Evolutionary conservation across 2,329 filamentous ascomycete species (phyloP).

Genomic region (Colletotrichum tropicicola): DNA sequence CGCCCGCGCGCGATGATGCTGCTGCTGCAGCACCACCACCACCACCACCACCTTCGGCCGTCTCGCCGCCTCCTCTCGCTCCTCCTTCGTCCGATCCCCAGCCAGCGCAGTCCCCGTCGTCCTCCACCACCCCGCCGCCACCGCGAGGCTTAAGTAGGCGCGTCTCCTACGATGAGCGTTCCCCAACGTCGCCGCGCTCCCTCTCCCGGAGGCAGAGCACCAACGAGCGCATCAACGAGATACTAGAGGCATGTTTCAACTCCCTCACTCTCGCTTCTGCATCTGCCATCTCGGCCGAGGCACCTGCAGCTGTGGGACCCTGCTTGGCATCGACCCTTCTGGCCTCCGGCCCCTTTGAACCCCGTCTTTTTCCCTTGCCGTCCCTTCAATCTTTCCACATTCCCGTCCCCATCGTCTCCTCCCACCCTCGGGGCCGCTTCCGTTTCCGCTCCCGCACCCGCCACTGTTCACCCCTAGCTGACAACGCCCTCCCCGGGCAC

Average conservation of each 20-base stretch:
- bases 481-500: neutral
- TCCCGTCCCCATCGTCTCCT: neutral
- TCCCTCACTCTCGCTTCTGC: neutral
- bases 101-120: constrained; percentile 11
- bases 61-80: neutral
- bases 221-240: constrained; percentile 53
- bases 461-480: neutral
- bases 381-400: neutral
- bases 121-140: constrained; percentile 5
- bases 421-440: neutral
- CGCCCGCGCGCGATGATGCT: constrained; percentile 15
- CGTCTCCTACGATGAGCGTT: constrained; percentile 20
- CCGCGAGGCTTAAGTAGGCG: constrained; percentile 21
- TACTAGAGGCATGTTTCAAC: constrained; percentile 52
- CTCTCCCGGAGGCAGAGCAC: constrained; percentile 35
- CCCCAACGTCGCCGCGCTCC: constrained; percentile 14
- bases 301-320: neutral
- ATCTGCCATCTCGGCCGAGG: constrained; percentile 8
- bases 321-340: constrained; percentile 12
- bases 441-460: neutral
- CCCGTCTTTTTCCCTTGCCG: neutral
- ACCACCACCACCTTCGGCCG: constrained; percentile 4
- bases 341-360: constrained; percentile 4
- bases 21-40: neutral
- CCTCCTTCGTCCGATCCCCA: constrained; percentile 13